Conservation (phyloP, 2,329 filamentous ascomycete species). For the Fusarium pseudoanthophilum region DNA sequence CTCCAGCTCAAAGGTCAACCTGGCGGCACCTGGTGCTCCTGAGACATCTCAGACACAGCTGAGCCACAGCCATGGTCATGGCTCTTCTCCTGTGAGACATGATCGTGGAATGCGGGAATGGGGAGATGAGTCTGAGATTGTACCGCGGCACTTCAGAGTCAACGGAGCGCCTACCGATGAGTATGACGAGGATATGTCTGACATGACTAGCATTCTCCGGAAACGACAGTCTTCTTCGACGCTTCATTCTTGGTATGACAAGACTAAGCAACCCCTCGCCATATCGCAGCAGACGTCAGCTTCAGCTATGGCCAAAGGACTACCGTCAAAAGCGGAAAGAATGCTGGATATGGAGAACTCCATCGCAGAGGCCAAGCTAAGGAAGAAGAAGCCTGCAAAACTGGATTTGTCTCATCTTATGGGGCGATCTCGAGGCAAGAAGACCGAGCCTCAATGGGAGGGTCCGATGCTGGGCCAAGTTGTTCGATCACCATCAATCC, state of each 20-base stretch:
- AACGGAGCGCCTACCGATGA: conserved; percentile 32
- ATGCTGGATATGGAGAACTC: conserved; percentile 58
- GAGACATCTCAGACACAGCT: conserved; percentile 18
- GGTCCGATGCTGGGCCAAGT: conserved; percentile 51
- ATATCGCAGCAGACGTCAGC: conserved; percentile 69
- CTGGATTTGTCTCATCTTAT: conserved; percentile 61
- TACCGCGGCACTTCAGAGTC: conserved; percentile 38
- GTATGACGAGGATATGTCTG: conserved; percentile 49
- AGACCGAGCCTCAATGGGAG: conserved; percentile 48
- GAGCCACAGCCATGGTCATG: conserved; percentile 11
- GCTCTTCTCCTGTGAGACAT: conserved; percentile 23
- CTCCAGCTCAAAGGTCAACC: conserved; percentile 38
- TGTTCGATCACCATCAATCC: conserved; percentile 55
- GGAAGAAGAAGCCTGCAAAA: conserved; percentile 58
- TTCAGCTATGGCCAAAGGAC: conserved; percentile 67
- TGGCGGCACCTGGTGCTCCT: conserved; percentile 19
- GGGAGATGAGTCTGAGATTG: conserved; percentile 44
- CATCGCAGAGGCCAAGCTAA: conserved; percentile 39
- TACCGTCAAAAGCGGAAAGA: conserved; percentile 59
- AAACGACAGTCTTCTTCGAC: conserved; percentile 65
- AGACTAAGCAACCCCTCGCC: conserved; percentile 64
- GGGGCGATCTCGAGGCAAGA: conserved; percentile 46
- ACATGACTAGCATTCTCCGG: conserved; percentile 56
- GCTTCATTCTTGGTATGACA: conserved; percentile 68
- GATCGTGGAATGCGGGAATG: conserved; percentile 36